Evolutionary conservation across 2,329 filamentous ascomycete species (phyloP).

Genomic region (Thielaviopsis punctulata): DNA sequence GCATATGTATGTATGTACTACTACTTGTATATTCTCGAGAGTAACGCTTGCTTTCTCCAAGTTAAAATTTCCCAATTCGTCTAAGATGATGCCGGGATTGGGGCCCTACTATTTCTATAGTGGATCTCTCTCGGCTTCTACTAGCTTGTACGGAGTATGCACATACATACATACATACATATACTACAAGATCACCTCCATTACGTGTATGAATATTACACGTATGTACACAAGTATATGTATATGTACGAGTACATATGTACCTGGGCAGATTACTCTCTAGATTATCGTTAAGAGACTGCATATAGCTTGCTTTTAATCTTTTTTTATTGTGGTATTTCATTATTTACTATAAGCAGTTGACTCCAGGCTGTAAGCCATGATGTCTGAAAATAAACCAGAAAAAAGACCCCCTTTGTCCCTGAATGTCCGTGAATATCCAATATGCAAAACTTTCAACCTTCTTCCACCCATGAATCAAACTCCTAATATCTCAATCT

Average conservation of each 20-base stretch:
- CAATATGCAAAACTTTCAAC: background rate
- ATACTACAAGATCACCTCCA: too few relatives aligned
- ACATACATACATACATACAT: too few relatives aligned
- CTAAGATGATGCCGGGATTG: too few relatives aligned
- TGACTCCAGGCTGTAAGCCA: background rate
- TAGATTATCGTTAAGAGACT: background rate
- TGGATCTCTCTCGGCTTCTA: too few relatives aligned
- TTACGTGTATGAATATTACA: constrained; percentile 20
- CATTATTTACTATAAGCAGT: background rate
- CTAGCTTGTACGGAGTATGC: too few relatives aligned
- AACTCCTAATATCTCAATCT: background rate
- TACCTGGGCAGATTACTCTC: constrained; percentile 1
- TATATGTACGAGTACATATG: too few relatives aligned
- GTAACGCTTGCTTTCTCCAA: too few relatives aligned
- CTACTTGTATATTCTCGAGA: too few relatives aligned
- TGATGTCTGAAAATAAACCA: background rate
- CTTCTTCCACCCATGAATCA: background rate
- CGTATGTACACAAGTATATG: background rate
- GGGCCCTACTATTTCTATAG: too few relatives aligned
- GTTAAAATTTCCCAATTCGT: too few relatives aligned
- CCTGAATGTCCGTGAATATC: background rate
- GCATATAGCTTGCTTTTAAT: background rate
- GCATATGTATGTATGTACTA: too few relatives aligned
- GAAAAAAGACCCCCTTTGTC: background rate
- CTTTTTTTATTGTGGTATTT: background rate